These are phyloP conservation scores for Apiotrichum mycotoxinovorans DNA, from an alignment of 1,284 basidiomycete species.

Conservation along the genomic window DNA sequence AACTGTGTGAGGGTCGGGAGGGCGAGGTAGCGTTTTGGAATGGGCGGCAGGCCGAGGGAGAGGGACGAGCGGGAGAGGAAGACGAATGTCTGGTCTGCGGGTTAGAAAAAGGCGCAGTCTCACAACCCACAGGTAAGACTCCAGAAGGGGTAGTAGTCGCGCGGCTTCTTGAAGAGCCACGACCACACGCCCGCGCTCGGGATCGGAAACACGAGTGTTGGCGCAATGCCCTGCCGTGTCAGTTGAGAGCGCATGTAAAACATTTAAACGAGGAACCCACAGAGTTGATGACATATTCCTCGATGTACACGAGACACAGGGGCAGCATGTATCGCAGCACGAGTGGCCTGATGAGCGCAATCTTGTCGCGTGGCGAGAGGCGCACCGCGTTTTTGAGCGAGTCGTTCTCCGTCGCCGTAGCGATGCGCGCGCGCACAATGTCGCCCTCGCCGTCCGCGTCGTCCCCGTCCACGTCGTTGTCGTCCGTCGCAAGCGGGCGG, in stretches of 20 bases:
- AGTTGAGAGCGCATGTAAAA: background rate
- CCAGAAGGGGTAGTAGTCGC: conserved; percentile 95
- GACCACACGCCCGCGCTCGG: conserved; percentile 63
- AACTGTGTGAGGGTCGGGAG: conserved; percentile 56
- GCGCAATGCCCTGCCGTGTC: conserved; percentile 67
- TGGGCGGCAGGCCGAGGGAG: conserved; percentile 76
- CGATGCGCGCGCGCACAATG: background rate
- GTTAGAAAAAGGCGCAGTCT: background rate
- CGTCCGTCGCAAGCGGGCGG: conserved; percentile 29
- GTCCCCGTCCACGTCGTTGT: conserved; percentile 20
- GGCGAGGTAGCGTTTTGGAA: conserved; percentile 68
- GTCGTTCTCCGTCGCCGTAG: background rate
- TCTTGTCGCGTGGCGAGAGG: conserved; percentile 67
- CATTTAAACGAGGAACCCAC: conserved; percentile 49
- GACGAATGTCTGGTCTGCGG: conserved; percentile 75
- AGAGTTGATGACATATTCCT: conserved; percentile 91
- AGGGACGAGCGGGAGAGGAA: conserved; percentile 93
- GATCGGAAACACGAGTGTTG: conserved; percentile 85
- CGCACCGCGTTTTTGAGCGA: conserved; percentile 7
- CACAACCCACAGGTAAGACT: conserved; percentile 39
- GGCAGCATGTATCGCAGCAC: conserved; percentile 62
- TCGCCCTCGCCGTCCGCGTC: conserved; percentile 18
- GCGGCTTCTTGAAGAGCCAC: conserved; percentile 76
- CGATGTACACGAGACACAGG: conserved; percentile 57
- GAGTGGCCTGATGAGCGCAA: conserved; percentile 68